Base-by-base conservation (phyloP, 108 stramenopile genomes). In the Cyclotella sp. region DNA sequence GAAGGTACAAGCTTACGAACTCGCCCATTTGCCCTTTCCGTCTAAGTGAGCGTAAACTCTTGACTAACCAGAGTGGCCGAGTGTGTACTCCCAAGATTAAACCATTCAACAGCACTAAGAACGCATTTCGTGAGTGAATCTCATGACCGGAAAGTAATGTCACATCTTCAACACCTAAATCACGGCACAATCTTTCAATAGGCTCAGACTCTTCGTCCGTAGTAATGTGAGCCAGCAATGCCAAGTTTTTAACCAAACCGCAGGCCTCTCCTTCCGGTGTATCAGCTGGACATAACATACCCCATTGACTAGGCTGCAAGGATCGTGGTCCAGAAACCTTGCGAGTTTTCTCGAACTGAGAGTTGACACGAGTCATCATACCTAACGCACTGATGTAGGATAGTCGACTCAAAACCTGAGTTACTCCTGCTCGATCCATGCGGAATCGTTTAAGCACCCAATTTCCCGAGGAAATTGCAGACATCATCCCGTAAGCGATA, bases 221-320 rank as follows among this genome's bases (percentile, higher is more conserved):
- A 5, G 99, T 99, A 65, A 99, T 98, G 77, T 99, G 97, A 19
- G 97, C 94, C 74, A 99, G 91, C 14, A 99, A 90, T 3, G 99
- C 99, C 18, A 99, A 86, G 77, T 99, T 98, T 80, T 99, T 99
- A 28, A 99, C 98, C 66, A 99, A 84, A 13, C 99, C 99, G 70
- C 97, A 97, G 39, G 98, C 97, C 79, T 99, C 97, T 29, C 99
- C 99, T 77, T 99, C 99, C 10, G 99, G 99, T 4, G 98, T 99
- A 76, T 99, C 98, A 15, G 96, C 96, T 16, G 97, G 96, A 82
- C 99, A 99, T 21, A 99, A 84, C 98, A 99, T 98, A 47, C 98
- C 99, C 98, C 98, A 99, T 80, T 99, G 98, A 67, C 90, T 93
- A 28, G 97, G 95, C 78, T 99, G 99, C 61, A 99, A 87, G 2